Conservation (phyloP, 345 rosid genomes). For the Hypericum androsaemum region DNA sequence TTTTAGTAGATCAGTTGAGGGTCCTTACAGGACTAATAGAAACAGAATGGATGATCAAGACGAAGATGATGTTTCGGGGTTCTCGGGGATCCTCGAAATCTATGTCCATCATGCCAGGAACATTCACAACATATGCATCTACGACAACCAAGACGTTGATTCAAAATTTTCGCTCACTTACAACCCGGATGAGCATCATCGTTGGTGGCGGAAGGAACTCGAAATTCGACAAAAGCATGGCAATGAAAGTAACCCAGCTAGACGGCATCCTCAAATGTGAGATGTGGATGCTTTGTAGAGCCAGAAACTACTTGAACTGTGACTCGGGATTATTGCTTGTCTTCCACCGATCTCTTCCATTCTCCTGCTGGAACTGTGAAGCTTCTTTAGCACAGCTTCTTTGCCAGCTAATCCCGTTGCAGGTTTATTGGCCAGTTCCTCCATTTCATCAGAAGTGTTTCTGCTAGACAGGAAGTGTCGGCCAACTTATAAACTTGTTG, state of each 20-base stretch:
- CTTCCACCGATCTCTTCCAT: slow-evolving; percentile 91
- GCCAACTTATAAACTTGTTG: too few species aligned
- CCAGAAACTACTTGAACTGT: slow-evolving; percentile 63
- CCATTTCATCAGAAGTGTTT: slow-evolving; percentile 78
- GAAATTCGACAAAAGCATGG: slow-evolving; percentile 56
- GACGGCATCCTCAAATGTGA: slow-evolving; percentile 76
- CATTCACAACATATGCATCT: slow-evolving; percentile 95
- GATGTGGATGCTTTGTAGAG: slow-evolving; percentile 94
- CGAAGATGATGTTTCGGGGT: slow-evolving; percentile 32
- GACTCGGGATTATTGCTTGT: slow-evolving; percentile 58
- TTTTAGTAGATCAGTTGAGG: slow-evolving; percentile 37
- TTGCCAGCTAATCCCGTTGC: slow-evolving; percentile 17
- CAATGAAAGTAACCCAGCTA: slow-evolving; percentile 40
- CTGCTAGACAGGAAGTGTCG: slow-evolving; percentile 66
- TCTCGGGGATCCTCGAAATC: slow-evolving; percentile 57
- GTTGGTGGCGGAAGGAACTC: slow-evolving; percentile 89
- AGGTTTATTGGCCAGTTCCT: slow-evolving; percentile 23
- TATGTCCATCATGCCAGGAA: slow-evolving; percentile 84
- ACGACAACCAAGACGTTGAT: slow-evolving; percentile 89
- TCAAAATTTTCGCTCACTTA: slow-evolving; percentile 89
- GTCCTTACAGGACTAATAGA: slow-evolving; percentile 28
- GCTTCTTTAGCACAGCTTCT: slow-evolving; percentile 32
- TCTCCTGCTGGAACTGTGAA: slow-evolving; percentile 87
- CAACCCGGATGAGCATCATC: slow-evolving; percentile 70
- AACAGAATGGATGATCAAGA: slow-evolving; percentile 21